Conservation (phyloP, 257 asterid genomes). For the Plectranthus barbatus region DNA sequence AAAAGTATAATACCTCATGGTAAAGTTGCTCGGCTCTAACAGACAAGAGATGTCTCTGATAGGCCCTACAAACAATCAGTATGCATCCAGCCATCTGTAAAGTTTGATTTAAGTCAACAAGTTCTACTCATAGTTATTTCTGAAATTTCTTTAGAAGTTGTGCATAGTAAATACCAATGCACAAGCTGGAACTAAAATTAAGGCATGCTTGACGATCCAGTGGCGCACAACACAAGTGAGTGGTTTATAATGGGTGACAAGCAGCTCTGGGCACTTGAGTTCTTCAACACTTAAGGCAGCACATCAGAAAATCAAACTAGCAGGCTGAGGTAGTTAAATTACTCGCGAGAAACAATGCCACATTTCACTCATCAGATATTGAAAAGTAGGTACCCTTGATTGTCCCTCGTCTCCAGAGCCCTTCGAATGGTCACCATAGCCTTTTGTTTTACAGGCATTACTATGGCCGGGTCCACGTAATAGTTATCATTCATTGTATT, state of each 20-base stretch:
- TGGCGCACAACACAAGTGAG: conserved; percentile 50
- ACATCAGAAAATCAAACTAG: conserved; percentile 10
- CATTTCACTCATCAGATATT: not conserved
- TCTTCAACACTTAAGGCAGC: conserved; percentile 50
- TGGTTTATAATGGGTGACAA: conserved; percentile 55
- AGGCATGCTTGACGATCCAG: conserved; percentile 57
- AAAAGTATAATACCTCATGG: conserved; percentile 48
- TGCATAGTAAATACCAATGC: conserved; percentile 58
- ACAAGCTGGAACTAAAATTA: conserved; percentile 49
- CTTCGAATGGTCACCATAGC: conserved; percentile 41
- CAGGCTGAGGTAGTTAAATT: conserved; percentile 7
- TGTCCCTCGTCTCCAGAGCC: conserved; percentile 45
- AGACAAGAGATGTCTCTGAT: conserved; percentile 41
- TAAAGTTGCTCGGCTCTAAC: conserved; percentile 73
- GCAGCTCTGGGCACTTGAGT: conserved; percentile 73
- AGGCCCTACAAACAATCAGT: conserved; percentile 36
- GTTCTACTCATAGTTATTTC: conserved; percentile 22
- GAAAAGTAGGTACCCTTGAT: conserved; percentile 38
- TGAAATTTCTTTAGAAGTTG: conserved; percentile 35
- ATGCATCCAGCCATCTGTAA: conserved; percentile 76
- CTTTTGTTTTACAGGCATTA: conserved; percentile 46
- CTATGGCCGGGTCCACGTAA: conserved; percentile 37
- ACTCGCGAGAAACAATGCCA: not conserved
- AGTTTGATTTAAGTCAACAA: conserved; percentile 50
- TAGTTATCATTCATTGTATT: conserved; percentile 26